These are phyloP conservation scores for Fraxinus americana DNA, from an alignment of 257 asterid genomes.

Conservation along the genomic window DNA sequence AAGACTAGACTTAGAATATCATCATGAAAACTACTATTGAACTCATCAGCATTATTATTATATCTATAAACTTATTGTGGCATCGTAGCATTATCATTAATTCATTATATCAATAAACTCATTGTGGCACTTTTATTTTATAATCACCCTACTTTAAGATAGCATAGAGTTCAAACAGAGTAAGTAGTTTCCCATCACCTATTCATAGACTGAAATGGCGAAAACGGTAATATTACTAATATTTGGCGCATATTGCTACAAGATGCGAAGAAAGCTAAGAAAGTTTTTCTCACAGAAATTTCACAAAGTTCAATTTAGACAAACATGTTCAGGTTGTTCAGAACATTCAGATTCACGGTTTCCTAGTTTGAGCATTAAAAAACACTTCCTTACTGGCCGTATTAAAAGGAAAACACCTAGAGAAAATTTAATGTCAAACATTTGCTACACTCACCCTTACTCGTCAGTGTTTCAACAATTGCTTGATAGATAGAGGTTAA, in stretches of 20 bases:
- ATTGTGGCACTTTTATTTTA: not conserved
- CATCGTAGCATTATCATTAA: not conserved
- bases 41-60: no score
- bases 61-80: not conserved
- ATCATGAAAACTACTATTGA: not conserved
- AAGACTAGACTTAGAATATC: not conserved
- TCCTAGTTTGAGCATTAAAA: not conserved
- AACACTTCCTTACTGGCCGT: not conserved
- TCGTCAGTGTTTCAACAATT: no score
- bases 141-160: not conserved
- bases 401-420: not conserved
- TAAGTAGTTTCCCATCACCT: not conserved
- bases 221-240: not conserved
- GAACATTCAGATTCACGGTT: not conserved
- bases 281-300: not conserved
- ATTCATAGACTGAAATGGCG: not conserved
- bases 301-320: not conserved
- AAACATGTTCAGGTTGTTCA: not conserved
- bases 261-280: constrained; percentile 12
- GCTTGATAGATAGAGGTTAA: no score
- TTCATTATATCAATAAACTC: constrained; percentile 5
- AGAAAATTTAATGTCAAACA: not conserved
- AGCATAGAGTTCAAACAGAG: not conserved
- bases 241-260: constrained; percentile 2
- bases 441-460: no score